Evolutionary conservation across 208 protist genomes (phyloP).

Genomic region (Acanthamoeba healyi): DNA sequence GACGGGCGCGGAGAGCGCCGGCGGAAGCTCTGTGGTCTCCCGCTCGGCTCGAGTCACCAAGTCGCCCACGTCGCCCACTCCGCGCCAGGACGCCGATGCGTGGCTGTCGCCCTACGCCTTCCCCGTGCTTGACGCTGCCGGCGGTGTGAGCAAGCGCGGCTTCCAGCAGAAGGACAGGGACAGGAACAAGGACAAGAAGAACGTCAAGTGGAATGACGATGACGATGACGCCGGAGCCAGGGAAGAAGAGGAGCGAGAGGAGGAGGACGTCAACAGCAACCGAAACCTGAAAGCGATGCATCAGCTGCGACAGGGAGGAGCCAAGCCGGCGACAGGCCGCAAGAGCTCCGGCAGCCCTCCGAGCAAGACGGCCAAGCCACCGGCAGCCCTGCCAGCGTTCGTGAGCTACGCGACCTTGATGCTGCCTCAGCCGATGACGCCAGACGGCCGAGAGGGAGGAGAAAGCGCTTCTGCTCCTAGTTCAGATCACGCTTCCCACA

Average conservation of each 20-base stretch:
- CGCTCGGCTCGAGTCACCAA: not conserved
- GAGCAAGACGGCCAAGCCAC: not conserved
- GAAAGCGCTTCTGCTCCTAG: not conserved
- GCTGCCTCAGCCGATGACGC: not conserved
- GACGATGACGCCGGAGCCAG: not conserved
- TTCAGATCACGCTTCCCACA: not conserved
- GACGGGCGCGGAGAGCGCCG: not conserved
- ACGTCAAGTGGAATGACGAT: not conserved
- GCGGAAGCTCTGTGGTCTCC: not conserved
- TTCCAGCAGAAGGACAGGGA: not conserved
- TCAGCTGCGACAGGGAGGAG: not conserved
- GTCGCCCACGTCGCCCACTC: not conserved
- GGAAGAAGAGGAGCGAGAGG: not conserved
- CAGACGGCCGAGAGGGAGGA: no score
- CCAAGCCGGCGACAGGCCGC: not conserved
- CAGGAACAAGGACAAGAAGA: not conserved
- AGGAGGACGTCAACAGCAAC: not conserved
- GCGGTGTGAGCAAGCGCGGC: not conserved
- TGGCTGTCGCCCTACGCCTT: constrained; percentile 38
- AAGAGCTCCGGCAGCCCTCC: no score
- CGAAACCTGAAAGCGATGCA: not conserved
- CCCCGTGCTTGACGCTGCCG: not conserved
- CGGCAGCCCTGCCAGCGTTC: not conserved
- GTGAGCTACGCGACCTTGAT: not conserved
- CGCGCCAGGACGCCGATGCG: not conserved